A percentile compares a stretch with the other conserved stretches of the same genome.
Evolutionary conservation across 2,329 filamentous ascomycete genomes (phyloP).

Genomic region (Phoma sp.): DNA sequence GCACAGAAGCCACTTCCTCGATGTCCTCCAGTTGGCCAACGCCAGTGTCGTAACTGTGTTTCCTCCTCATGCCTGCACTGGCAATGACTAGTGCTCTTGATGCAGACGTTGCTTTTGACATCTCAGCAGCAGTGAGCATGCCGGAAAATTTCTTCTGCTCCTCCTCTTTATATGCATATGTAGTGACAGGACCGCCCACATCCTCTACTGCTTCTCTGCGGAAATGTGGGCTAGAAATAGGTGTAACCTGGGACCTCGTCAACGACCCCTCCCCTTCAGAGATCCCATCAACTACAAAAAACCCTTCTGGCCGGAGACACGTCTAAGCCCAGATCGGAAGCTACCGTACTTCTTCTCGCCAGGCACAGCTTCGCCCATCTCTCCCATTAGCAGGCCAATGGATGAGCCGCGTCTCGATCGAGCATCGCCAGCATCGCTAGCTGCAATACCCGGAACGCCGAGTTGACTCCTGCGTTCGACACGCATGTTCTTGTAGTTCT

Average conservation of each 20-base stretch:
- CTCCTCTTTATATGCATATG: background rate
- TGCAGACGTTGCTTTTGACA: background rate
- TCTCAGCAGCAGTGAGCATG: conserved; percentile 13
- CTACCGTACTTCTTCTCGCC: conserved; percentile 45
- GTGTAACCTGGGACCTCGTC: conserved; percentile 38
- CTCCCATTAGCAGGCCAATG: conserved; percentile 48
- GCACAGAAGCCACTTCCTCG: conserved; percentile 9
- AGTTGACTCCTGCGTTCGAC: conserved; percentile 60
- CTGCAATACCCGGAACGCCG: conserved; percentile 40
- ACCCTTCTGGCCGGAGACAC: conserved; percentile 56
- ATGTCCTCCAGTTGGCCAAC: conserved; percentile 11
- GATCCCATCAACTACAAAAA: conserved; percentile 55
- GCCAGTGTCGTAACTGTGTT: conserved; percentile 13
- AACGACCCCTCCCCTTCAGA: conserved; percentile 35
- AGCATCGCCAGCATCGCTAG: conserved; percentile 52
- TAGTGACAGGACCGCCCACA: conserved; percentile 20
- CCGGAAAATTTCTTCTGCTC: conserved; percentile 3
- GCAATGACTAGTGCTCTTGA: conserved; percentile 13
- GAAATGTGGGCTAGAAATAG: conserved; percentile 34
- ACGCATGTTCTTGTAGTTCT: conserved; percentile 76
- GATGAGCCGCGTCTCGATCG: conserved; percentile 53
- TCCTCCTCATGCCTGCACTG: conserved; percentile 13
- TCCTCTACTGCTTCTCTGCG: conserved; percentile 37
- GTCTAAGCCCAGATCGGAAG: conserved; percentile 43
- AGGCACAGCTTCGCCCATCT: conserved; percentile 37